Evolutionary conservation across 805 yeast genomes (phyloP).

Genomic region (Henningerozyma blattae): DNA sequence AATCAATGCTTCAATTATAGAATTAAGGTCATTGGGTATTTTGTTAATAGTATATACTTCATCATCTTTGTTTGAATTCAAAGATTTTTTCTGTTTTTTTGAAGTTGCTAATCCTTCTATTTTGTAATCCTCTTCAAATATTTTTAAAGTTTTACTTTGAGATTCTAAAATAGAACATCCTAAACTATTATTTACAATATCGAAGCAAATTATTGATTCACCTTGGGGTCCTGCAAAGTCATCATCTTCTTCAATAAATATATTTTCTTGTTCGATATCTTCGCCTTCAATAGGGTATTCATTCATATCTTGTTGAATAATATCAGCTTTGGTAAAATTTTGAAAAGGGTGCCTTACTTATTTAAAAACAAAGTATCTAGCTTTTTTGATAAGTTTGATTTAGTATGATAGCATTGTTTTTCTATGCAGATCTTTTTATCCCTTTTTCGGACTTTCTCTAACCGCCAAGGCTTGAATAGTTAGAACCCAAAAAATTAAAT

Average conservation of each 20-base stretch:
- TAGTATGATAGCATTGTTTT: too few relatives aligned
- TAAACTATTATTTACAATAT: constrained; percentile 3
- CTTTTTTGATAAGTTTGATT: too few relatives aligned
- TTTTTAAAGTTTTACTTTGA: constrained; percentile 3
- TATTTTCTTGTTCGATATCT: too few relatives aligned
- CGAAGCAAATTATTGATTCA: constrained; percentile 8
- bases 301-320: too few relatives aligned
- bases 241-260: not conserved
- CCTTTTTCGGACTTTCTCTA: too few relatives aligned
- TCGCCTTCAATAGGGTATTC: too few relatives aligned
- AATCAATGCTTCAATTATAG: constrained; percentile 7
- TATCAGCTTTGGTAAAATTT: too few relatives aligned
- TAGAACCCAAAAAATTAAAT: too few relatives aligned
- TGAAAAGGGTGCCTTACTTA: too few relatives aligned
- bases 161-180: constrained; percentile 10
- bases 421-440: too few relatives aligned
- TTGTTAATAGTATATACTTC: not conserved
- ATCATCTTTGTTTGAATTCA: not conserved
- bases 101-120: constrained; percentile 1
- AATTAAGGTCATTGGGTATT: constrained; percentile 7
- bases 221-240: constrained; percentile 3
- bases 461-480: too few relatives aligned
- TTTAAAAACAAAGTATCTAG: too few relatives aligned
- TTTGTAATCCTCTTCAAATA: constrained; percentile 9
- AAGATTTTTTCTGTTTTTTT: not conserved